Conservation (phyloP, 2,329 filamentous ascomycete genomes). For the Ophiocordyceps polyrhachis-furcata region DNA sequence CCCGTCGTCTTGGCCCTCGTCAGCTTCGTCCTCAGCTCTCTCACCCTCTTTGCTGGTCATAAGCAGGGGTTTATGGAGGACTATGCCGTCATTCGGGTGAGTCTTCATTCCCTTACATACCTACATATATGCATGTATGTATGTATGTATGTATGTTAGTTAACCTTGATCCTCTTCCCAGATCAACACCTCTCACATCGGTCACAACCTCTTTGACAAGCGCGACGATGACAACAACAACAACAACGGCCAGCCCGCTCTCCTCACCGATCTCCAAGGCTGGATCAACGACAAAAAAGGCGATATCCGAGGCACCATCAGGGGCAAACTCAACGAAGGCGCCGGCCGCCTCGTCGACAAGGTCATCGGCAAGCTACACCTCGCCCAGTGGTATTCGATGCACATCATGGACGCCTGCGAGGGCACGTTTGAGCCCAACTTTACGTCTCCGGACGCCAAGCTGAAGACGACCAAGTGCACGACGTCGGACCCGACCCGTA, state of each 20-base stretch:
- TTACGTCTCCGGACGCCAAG: slow-evolving; percentile 15
- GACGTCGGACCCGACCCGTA: slow-evolving; percentile 18
- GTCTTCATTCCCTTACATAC: too few species aligned
- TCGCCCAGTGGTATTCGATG: slow-evolving; percentile 32
- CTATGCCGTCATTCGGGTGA: slow-evolving; percentile 20
- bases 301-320: slow-evolving; percentile 18
- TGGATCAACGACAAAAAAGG: slow-evolving; percentile 14
- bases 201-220: slow-evolving; percentile 14
- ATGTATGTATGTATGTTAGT: too few species aligned
- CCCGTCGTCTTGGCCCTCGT: slow-evolving; percentile 19
- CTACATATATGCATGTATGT: too few species aligned
- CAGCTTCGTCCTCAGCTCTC: slow-evolving; percentile 18
- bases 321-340: slow-evolving; percentile 20
- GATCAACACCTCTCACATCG: slow-evolving; percentile 21
- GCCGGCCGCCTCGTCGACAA: slow-evolving; percentile 20
- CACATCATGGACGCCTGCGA: slow-evolving; percentile 29
- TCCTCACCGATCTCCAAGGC: slow-evolving; percentile 12
- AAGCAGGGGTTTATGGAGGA: slow-evolving; percentile 24
- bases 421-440: slow-evolving; percentile 25
- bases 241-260: slow-evolving; percentile 7
- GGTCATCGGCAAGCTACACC: slow-evolving; percentile 22
- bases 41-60: slow-evolving; percentile 21
- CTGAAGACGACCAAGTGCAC: slow-evolving; percentile 28
- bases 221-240: too few species aligned
- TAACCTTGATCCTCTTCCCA: slow-evolving; percentile 4